Base-by-base conservation (phyloP, 2,329 filamentous ascomycete species). In the Atkinsonella hypoxylon region DNA sequence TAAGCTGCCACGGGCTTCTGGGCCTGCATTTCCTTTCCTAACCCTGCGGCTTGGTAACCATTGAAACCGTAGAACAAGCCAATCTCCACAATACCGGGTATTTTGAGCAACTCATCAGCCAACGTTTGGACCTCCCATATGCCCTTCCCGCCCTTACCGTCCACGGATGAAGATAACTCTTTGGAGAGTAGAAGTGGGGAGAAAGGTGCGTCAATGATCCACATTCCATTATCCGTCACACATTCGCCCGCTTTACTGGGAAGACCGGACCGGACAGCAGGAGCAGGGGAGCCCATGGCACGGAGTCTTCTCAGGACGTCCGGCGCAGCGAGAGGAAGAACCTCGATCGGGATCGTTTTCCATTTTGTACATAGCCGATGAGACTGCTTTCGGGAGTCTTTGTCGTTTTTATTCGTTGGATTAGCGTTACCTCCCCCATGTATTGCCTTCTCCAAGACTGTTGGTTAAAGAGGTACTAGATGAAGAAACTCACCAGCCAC, bases 1-100 rank as follows among this genome's bases (percentile, higher is more conserved):
- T 97, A 98, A 22, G 89, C 90, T 30, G 89, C 89, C 12, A 96
- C 78, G 0, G 93, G 93, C 70, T 91, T 95, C 71, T 96, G 89
- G 1, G 87, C 89, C 45, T 86, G 84, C 45, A 81, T 69, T 49
- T 76, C 72, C 56, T 81, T 75, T 52, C 76, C 72, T 50, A 76
- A 52, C 34, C 59, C 58, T 18, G 62, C 72, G 41, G 77, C 78
- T 65, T 94, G 75, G 15, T 79, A 72, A 0, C 91, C 91, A 53
- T 91, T 90, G 60, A 82, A 64, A 3, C 91, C 91, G 41, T 82
- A 80, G 72, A 98, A 98, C 44, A 98, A 76, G 13, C 93, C 93
- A 30, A 94, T 90, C 64, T 95, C 93, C 49, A 96, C 74, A 9
- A 98, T 88, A 47, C 93, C 93, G 1, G 86, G 83, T 56, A 95